A percentile compares a stretch with the other conserved stretches of the same genome.
Conservation (phyloP, 2,329 filamentous ascomycete genomes). For the Pseudopyricularia javanii region DNA sequence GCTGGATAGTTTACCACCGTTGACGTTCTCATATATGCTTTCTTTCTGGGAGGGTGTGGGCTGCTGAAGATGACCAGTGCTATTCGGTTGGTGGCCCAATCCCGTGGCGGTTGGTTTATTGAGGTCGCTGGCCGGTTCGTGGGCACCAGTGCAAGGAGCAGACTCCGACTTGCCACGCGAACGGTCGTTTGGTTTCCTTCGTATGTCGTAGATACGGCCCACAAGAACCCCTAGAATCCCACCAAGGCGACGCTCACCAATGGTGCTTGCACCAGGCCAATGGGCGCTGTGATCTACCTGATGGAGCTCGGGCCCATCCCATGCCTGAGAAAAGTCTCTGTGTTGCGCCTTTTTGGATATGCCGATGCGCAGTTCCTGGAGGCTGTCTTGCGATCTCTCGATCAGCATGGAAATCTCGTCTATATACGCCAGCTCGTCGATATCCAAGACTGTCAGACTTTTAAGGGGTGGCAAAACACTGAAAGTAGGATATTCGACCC, state of each 20-base stretch:
- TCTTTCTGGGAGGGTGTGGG: background rate
- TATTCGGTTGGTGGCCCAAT: background rate
- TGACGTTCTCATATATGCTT: background rate
- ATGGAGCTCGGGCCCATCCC: slow-evolving; percentile 49
- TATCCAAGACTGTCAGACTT: slow-evolving; percentile 65
- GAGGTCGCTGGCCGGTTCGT: background rate
- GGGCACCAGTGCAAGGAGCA: background rate
- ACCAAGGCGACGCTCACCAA: slow-evolving; percentile 52
- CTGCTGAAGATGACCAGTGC: background rate
- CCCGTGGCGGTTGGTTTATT: background rate
- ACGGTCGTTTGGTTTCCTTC: slow-evolving; percentile 11
- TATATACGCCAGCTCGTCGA: slow-evolving; percentile 71
- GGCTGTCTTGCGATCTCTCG: slow-evolving; percentile 50
- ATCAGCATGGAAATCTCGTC: slow-evolving; percentile 74
- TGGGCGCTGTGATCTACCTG: slow-evolving; percentile 49
- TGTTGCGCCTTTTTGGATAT: slow-evolving; percentile 40
- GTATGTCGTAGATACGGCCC: slow-evolving; percentile 52
- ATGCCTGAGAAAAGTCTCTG: slow-evolving; percentile 44
- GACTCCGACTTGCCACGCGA: background rate
- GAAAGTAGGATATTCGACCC: slow-evolving; percentile 68
- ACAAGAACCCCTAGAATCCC: slow-evolving; percentile 59
- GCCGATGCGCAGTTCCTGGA: slow-evolving; percentile 63
- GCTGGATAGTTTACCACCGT: background rate
- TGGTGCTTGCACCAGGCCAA: slow-evolving; percentile 42
- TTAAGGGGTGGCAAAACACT: slow-evolving; percentile 64